Evolutionary conservation across 2,329 filamentous ascomycete genomes (phyloP), one percentile per base, ranked within the genome.

Genomic region (Chrysoporthe cubensis): DNA sequence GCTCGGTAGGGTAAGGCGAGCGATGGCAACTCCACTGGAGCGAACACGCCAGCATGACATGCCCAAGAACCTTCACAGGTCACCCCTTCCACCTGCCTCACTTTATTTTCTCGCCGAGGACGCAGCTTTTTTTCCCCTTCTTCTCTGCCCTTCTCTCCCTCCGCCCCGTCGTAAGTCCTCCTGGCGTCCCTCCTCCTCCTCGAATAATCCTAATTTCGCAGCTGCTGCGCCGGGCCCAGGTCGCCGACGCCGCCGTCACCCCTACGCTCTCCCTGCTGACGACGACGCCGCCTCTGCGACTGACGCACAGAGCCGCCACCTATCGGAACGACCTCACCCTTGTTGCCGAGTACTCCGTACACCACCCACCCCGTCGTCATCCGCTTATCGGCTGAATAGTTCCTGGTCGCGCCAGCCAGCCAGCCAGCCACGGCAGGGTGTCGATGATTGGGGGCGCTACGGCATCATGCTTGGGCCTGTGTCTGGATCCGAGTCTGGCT

Each of bases 401-500:
- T 34, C 50, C 44, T 34, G 37, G 37, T 48, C 26, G 43, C 42
- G 40, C 32, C 26, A 26, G 26, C 26, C 26, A 26, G 26, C 26
- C 26, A 26, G 26, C 26, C 52, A 58, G 50, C 50, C 62, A 64
- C 62, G 40, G 50, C 50, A 64, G 21, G 52, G 48, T 44, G 40
- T 44, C 21, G 26, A 50, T 50, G 52, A 64, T 56, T 58, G 54
- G 50, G 40, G 37, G 57, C 65, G 50, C 50, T 42, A 65, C 63
- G 66, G 21, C 64, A 69, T 46, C 34, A 70, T 70, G 66, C 82
- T 18, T 46, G 59, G 42, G 26, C 42, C 26, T 48, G 59, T 32
- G 42, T 34, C 59, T 32, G 59, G 43, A 34, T 61, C 83, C 80
- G 79, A 80, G 4, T 48, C 83, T 80, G 79, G 81, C 73, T 84